These are phyloP conservation scores for Ottelia alismoides DNA, from an alignment of 106 monocot genomes.

Conservation along the genomic window DNA sequence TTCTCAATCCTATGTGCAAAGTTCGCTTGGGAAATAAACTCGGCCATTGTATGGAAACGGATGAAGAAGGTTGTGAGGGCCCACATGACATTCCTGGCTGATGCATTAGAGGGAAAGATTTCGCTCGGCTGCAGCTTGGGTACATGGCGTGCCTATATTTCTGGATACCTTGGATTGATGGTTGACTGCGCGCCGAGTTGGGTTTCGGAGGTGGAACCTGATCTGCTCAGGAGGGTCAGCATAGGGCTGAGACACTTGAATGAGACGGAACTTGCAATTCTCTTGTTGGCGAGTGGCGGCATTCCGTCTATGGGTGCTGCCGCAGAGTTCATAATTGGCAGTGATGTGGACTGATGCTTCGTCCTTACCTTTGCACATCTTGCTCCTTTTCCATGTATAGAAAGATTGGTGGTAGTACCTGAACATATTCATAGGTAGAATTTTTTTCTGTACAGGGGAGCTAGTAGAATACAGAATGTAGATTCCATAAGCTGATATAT, in stretches of 20 bases:
- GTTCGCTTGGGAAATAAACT: slow-evolving; percentile 67
- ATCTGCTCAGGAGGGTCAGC: slow-evolving; percentile 44
- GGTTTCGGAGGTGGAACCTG: slow-evolving; percentile 54
- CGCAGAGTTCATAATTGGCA: slow-evolving; percentile 44
- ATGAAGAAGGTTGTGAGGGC: slow-evolving; percentile 33
- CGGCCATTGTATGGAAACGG: slow-evolving; percentile 29
- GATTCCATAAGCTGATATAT: too few species aligned
- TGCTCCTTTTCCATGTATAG: too few species aligned
- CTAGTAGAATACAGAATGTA: too few species aligned
- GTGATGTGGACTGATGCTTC: too few species aligned
- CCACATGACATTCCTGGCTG: slow-evolving; percentile 66
- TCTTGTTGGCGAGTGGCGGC: slow-evolving; percentile 41
- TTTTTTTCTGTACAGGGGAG: too few species aligned
- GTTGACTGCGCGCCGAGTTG: slow-evolving; percentile 67
- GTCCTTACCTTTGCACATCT: too few species aligned
- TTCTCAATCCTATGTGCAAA: slow-evolving; percentile 56
- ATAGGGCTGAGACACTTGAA: slow-evolving; percentile 43
- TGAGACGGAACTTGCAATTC: slow-evolving; percentile 59
- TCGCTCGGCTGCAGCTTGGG: slow-evolving; percentile 52
- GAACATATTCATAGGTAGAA: too few species aligned
- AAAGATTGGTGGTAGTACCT: too few species aligned
- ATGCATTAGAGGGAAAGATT: slow-evolving; percentile 64
- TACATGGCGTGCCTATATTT: slow-evolving; percentile 67
- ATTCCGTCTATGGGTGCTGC: slow-evolving; percentile 50
- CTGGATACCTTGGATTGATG: slow-evolving; percentile 51